Evolutionary conservation across 257 asterid genomes (phyloP).

Genomic region (Rhazya stricta): DNA sequence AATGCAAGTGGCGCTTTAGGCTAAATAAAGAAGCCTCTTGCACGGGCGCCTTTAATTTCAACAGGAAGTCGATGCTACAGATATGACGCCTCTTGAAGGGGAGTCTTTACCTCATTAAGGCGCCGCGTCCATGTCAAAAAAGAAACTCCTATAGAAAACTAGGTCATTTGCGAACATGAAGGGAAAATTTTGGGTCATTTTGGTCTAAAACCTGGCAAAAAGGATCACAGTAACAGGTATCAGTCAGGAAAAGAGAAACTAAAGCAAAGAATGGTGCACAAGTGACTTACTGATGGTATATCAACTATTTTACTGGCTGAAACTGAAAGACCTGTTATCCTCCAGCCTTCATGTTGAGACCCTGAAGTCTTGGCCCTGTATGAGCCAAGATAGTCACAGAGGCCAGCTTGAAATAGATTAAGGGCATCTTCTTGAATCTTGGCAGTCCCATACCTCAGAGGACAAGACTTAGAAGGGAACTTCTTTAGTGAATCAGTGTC

Average conservation of each 20-base stretch:
- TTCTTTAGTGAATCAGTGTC: constrained; percentile 65
- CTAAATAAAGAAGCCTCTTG: no score
- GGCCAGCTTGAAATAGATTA: constrained; percentile 68
- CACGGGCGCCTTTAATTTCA: no score
- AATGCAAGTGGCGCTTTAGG: no score
- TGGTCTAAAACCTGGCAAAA: no score
- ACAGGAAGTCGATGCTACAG: no score
- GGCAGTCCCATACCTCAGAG: constrained; percentile 69
- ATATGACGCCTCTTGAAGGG: no score
- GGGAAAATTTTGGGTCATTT: no score
- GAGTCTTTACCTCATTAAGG: no score
- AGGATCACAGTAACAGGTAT: no score
- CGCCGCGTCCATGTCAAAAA: no score
- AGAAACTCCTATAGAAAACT: no score
- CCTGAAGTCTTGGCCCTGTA: constrained; percentile 36
- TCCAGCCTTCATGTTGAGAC: constrained; percentile 58
- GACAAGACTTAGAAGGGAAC: constrained; percentile 88
- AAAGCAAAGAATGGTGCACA: background rate
- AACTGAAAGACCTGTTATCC: constrained; percentile 81
- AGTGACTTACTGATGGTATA: constrained; percentile 67
- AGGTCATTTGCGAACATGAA: no score
- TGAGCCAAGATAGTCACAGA: constrained; percentile 73
- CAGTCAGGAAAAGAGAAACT: background rate
- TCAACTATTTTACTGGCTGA: constrained; percentile 80
- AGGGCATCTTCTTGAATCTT: constrained; percentile 90